Conservation (phyloP, 176 grass and related monocot species). For the Oryza glumipatula region DNA sequence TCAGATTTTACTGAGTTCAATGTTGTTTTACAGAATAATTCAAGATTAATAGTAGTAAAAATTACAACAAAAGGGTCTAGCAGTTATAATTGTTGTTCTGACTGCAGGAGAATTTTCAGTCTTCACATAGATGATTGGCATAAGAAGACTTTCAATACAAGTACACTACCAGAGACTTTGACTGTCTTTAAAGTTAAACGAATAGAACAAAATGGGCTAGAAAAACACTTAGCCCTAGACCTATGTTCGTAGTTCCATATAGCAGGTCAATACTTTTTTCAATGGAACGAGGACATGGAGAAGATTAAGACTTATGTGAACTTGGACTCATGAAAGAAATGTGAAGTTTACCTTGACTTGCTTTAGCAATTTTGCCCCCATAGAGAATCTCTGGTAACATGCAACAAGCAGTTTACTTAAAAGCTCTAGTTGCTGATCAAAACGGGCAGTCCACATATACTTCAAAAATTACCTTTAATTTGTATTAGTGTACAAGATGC, state of each 20-base stretch:
- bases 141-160: slow-evolving; percentile 27
- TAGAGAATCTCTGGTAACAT: not conserved
- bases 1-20: slow-evolving; percentile 21
- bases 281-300: slow-evolving; percentile 4
- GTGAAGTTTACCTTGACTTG: not conserved
- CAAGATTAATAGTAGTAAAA: slow-evolving; percentile 15
- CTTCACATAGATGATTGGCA: slow-evolving; percentile 14
- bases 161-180: slow-evolving; percentile 34
- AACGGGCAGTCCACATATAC: slow-evolving; percentile 7
- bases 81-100: not conserved
- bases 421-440: not conserved
- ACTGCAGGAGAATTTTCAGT: not conserved
- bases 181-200: slow-evolving; percentile 23
- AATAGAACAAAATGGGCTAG: not conserved
- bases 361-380: slow-evolving; percentile 18
- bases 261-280: slow-evolving; percentile 11
- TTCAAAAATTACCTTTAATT: slow-evolving; percentile 15
- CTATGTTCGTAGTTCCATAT: slow-evolving; percentile 28
- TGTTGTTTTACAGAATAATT: slow-evolving; percentile 2
- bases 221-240: slow-evolving; percentile 23
- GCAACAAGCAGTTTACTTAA: slow-evolving; percentile 10
- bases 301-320: slow-evolving; percentile 5
- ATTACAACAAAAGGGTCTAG: not conserved
- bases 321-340: slow-evolving; percentile 32
- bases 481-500: not conserved